A percentile compares a stretch with the other conserved stretches of the same genome.
These are phyloP conservation scores for Isochrysis galbana DNA, from an alignment of 78 protist species.

Conservation along the genomic window DNA sequence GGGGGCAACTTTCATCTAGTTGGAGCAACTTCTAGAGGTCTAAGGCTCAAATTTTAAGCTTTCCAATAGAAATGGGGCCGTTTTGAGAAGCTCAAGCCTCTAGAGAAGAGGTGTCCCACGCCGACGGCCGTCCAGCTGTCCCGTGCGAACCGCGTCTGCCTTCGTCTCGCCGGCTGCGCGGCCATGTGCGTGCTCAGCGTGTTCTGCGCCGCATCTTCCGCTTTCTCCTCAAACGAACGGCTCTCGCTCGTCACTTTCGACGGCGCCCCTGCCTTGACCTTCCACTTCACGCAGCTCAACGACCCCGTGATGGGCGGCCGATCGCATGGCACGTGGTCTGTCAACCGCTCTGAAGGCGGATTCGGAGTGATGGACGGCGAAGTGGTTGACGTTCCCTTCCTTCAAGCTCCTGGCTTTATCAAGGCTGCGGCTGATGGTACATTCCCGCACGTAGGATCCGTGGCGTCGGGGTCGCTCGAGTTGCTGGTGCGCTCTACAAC, in stretches of 20 bases:
- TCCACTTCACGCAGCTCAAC: background rate
- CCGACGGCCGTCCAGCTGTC: too few species aligned
- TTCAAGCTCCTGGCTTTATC: constrained; percentile 32
- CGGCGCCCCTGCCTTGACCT: background rate
- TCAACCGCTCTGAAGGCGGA: background rate
- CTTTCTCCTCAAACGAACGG: too few species aligned
- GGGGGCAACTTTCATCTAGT: too few species aligned
- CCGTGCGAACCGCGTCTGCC: too few species aligned
- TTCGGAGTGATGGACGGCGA: constrained; percentile 20
- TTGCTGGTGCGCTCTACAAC: background rate
- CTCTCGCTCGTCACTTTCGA: background rate
- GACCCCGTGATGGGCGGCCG: constrained; percentile 36
- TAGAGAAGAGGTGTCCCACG: too few species aligned
- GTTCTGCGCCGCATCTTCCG: too few species aligned
- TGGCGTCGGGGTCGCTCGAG: background rate
- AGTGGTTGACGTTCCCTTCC: constrained; percentile 33
- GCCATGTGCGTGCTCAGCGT: too few species aligned
- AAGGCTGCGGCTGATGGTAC: background rate
- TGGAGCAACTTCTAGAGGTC: too few species aligned
- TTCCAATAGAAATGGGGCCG: too few species aligned
- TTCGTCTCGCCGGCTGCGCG: too few species aligned
- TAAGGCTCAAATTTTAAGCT: too few species aligned
- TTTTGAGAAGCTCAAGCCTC: too few species aligned
- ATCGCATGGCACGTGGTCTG: background rate
- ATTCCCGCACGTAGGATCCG: background rate